Conservation (phyloP, 495 filamentous ascomycete genomes). For the Cladorrhinum samala region DNA sequence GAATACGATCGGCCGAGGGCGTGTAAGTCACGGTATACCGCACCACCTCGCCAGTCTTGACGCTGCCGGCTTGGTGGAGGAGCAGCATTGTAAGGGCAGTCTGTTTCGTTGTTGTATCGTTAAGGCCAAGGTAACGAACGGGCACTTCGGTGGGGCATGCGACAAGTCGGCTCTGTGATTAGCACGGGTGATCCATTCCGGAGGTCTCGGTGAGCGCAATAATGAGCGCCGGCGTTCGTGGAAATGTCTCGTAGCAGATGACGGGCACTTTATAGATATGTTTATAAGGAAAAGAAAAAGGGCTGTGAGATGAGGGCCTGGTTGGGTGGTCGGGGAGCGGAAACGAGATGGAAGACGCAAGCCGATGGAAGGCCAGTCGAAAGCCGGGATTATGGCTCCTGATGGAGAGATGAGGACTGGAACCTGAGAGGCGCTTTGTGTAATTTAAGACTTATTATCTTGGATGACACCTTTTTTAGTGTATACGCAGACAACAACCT, state of each 20-base stretch:
- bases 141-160: slow-evolving; percentile 3
- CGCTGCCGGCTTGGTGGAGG: slow-evolving; percentile 77
- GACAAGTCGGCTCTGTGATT: not conserved
- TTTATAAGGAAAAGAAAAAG: not conserved
- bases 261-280: too few species aligned
- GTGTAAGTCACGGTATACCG: slow-evolving; percentile 91
- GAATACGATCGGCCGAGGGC: slow-evolving; percentile 78
- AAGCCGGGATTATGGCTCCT: not conserved
- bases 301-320: not conserved
- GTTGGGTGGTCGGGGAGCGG: not conserved
- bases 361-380: not conserved
- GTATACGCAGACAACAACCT: too few species aligned
- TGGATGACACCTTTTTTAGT: slow-evolving; percentile 22
- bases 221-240: not conserved
- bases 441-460: not conserved
- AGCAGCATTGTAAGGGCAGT: slow-evolving; percentile 62
- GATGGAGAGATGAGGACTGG: not conserved
- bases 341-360: not conserved
- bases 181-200: not conserved
- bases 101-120: not conserved
- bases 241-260: not conserved
- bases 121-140: not conserved
- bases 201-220: not conserved
- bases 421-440: not conserved
- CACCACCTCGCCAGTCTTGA: slow-evolving; percentile 88